Evolutionary conservation across 306 rosid genomes (phyloP), one percentile per base, ranked within the genome.

Genomic region (Rosa persica): DNA sequence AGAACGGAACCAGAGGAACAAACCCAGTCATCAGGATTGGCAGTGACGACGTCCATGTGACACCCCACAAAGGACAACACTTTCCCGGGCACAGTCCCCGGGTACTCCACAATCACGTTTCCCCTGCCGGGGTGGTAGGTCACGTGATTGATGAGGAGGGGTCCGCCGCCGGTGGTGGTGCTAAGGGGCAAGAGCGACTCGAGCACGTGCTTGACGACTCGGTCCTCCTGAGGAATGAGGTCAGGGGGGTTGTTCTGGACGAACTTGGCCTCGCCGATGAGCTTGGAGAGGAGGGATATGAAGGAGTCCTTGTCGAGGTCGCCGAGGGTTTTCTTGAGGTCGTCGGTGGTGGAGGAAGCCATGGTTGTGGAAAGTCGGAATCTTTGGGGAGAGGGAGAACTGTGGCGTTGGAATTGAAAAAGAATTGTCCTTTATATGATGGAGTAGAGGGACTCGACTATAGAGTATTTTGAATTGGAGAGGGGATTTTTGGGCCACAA

Each of bases 11-110:
- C 1, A 13, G 43, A 76, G 64, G 67, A 70, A 46, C 82, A 64
- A 64, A 95, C 98, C 99, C 99, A 95, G 67, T 91, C 90, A 12
- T 88, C 78, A 68, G 97, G 97, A 73, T 89, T 81, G 43, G 98
- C 99, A 47, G 99, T 93, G 79, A 95, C 99, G 7, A 95, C 98
- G 77, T 93, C 99, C 99, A 95, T 87, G 83, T 93, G 99, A 46
- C 93, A 89, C 1, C 99, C 99, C 2, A 95, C 94, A 15, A 95
- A 91, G 46, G 98, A 91, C 81, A 93, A 74, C 69, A 91, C 83
- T 77, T 89, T 90, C 13, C 91, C 89, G 8, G 96, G 92, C 4
- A 78, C 78, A 55, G 97, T 89, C 13, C 96, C 99, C 0, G 99
- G 99, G 80, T 93, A 95, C 72, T 93, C 94, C 9, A 95, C 87